A percentile compares a stretch with the other conserved stretches of the same genome.
Conservation (phyloP, 1,139 yeast species). For the Pneumocystis wakefieldiae region DNA sequence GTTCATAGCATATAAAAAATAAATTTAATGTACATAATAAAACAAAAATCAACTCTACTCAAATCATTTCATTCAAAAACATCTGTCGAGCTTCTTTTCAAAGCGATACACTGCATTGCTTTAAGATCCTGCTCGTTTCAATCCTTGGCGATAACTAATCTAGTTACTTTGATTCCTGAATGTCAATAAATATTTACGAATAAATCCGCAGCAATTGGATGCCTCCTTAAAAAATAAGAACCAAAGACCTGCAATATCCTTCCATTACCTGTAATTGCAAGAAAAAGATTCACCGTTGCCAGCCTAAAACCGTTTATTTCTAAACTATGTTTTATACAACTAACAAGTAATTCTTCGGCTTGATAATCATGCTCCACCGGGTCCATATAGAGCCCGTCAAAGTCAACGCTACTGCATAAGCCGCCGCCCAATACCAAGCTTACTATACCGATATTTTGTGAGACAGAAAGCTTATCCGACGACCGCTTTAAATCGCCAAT, state of each 20-base stretch:
- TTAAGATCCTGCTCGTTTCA: neutral
- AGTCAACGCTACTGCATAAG: slow-evolving; percentile 39
- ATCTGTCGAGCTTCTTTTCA: too few relatives aligned
- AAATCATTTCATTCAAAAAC: too few relatives aligned
- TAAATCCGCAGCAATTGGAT: neutral
- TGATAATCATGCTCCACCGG: slow-evolving; percentile 90
- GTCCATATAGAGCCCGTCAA: slow-evolving; percentile 97
- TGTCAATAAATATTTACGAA: neutral
- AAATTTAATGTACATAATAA: too few relatives aligned
- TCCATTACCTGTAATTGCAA: neutral
- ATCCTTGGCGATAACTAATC: neutral
- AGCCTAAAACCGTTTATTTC: neutral
- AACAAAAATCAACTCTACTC: too few relatives aligned
- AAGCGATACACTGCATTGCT: too few relatives aligned
- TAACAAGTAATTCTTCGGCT: slow-evolving; percentile 60
- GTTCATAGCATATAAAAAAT: too few relatives aligned
- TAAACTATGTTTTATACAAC: neutral
- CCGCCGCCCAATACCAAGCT: too few relatives aligned
- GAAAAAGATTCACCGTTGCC: neutral
- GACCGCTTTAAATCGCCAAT: slow-evolving; percentile 12
- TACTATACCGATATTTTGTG: slow-evolving; percentile 7
- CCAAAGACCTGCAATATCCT: neutral
- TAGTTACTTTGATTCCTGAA: neutral
- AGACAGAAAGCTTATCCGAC: slow-evolving; percentile 10
- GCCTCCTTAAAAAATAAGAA: neutral